Evolutionary conservation across 768 basidiomycete species (phyloP).

Genomic region (Psilocybe cubensis): DNA sequence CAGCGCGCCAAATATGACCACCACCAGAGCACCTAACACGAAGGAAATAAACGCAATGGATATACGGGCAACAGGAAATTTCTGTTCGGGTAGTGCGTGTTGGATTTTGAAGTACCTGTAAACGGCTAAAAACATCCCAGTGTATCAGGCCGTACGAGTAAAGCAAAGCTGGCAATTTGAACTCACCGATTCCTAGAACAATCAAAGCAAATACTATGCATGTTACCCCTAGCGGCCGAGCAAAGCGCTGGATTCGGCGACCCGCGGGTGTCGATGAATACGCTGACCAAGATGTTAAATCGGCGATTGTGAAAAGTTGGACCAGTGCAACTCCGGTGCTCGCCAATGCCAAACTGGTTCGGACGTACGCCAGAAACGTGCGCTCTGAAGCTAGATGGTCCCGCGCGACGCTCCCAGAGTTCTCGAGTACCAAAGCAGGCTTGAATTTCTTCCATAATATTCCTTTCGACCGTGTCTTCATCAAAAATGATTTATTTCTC

Average conservation of each 20-base stretch:
- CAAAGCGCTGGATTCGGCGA: constrained; percentile 18
- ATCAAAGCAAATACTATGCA: constrained; percentile 19
- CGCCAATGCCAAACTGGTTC: constrained; percentile 63
- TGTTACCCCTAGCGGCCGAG: constrained; percentile 21
- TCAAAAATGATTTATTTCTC: background rate
- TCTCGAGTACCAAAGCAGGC: constrained; percentile 39
- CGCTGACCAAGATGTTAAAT: constrained; percentile 11
- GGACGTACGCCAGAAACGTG: constrained; percentile 65
- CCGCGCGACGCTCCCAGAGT: constrained; percentile 63
- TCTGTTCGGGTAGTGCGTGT: constrained; percentile 19
- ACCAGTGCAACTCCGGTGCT: constrained; percentile 51
- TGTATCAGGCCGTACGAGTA: background rate
- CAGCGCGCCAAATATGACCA: constrained; percentile 23
- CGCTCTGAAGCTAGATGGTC: constrained; percentile 68
- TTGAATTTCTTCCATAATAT: background rate
- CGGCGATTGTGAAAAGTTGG: constrained; percentile 27
- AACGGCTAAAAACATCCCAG: constrained; percentile 11
- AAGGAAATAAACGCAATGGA: constrained; percentile 24
- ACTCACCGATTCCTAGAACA: constrained; percentile 23
- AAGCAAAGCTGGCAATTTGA: background rate
- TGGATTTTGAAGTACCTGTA: constrained; percentile 27
- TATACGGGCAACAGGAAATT: constrained; percentile 24
- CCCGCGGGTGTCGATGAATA: background rate
- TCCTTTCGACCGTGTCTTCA: background rate
- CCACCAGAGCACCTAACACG: constrained; percentile 16